Evolutionary conservation across 2,329 filamentous ascomycete species (phyloP).

Genomic region (Thelonectria rubi): DNA sequence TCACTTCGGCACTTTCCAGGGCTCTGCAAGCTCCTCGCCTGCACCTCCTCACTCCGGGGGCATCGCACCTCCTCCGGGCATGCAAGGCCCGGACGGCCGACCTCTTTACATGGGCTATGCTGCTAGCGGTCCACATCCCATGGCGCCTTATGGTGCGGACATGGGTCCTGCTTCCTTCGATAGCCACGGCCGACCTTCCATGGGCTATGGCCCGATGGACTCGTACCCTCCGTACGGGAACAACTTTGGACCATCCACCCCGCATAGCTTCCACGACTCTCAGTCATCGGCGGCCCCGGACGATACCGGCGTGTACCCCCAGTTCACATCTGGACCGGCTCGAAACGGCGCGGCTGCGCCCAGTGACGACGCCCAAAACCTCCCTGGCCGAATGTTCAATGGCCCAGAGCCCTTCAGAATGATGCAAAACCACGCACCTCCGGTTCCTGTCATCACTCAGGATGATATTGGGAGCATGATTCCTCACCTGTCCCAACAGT

Average conservation of each 20-base stretch:
- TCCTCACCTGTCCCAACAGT: slow-evolving; percentile 51
- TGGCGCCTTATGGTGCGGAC: slow-evolving; percentile 49
- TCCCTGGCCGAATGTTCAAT: slow-evolving; percentile 45
- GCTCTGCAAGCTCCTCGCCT: slow-evolving; percentile 67
- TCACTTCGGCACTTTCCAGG: slow-evolving; percentile 64
- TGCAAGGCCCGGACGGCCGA: slow-evolving; percentile 48
- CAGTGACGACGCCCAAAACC: slow-evolving; percentile 45
- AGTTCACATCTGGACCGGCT: slow-evolving; percentile 50
- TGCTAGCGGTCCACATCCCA: slow-evolving; percentile 50
- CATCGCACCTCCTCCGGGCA: slow-evolving; percentile 60
- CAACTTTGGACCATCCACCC: slow-evolving; percentile 63
- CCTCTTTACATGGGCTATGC: slow-evolving; percentile 47
- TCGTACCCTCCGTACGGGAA: slow-evolving; percentile 46
- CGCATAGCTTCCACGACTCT: slow-evolving; percentile 70
- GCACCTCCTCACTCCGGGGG: slow-evolving; percentile 59
- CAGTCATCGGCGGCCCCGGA: slow-evolving; percentile 63
- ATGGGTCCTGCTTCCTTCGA: slow-evolving; percentile 50
- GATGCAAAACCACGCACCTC: slow-evolving; percentile 45
- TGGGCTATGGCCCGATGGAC: slow-evolving; percentile 49
- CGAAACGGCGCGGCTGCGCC: slow-evolving; percentile 48
- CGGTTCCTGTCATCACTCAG: slow-evolving; percentile 40
- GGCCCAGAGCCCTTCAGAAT: slow-evolving; percentile 46
- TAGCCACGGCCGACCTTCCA: slow-evolving; percentile 49
- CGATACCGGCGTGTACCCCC: slow-evolving; percentile 54
- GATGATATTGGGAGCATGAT: slow-evolving; percentile 51